Evolutionary conservation across 225 moss, liverwort and hornwort genomes (phyloP), one percentile per base, ranked within the genome.

Genomic region (Physcomitrellopsis africana): DNA sequence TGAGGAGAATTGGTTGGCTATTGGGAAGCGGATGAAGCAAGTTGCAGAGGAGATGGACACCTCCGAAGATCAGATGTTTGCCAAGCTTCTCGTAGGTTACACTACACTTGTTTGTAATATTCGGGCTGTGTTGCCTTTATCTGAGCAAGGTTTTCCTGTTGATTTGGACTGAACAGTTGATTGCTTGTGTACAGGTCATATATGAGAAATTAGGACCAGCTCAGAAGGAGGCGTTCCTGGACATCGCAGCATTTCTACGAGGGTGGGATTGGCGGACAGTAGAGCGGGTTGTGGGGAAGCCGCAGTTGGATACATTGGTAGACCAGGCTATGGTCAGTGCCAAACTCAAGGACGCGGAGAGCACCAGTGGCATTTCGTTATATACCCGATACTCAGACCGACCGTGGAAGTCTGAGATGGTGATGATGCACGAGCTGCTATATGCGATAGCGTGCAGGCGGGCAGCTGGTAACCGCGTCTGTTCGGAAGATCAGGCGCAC

Each of bases 201-300:
- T 96, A 87, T 51, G 93, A 96, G 55, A 86, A 87, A 71, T 82
- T 96, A 20, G 92, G 92, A 12, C 76, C 76, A 51, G 87, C 88
- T 3, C 87, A 92, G 9, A 96, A 89, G 76, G 93, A 96, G 64
- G 90, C 89, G 8, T 96, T 92, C 42, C 67, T 96, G 73, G 96
- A 96, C 60, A 96, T 96, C 65, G 86, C 96, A 17, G 82, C 92
- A 1, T 93, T 96, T 70, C 75, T 96, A 20, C 90, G 96, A 52
- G 93, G 93, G 0, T 96, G 96, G 96, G 96, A 96, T 64, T 96
- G 96, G 96, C 90, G 96, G 46, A 82, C 90, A 27, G 96, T 96
- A 23, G 96, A 93, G 80, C 93, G 93, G 1, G 89, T 93, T 27
- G 93, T 96, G 5, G 93, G 93, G 18, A 90, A 92, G 56, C 87